A percentile compares a stretch with the other conserved stretches of the same genome.
Evolutionary conservation across 805 yeast species (phyloP).

Genomic region (Saccharomyces mikatae): DNA sequence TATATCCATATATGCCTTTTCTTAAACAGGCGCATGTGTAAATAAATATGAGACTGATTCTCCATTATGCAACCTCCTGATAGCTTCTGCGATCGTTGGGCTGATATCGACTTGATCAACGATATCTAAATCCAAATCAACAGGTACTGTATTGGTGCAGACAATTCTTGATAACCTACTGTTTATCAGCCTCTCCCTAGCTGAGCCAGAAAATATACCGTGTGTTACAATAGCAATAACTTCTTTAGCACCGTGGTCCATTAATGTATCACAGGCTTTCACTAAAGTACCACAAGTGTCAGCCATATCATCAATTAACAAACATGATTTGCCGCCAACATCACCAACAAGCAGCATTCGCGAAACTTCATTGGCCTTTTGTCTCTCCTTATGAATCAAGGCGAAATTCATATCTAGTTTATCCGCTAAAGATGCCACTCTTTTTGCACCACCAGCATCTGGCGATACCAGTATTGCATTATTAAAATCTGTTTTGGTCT

Average conservation of each 20-base stretch:
- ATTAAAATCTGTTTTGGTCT: conserved; percentile 47
- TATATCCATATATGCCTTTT: not conserved
- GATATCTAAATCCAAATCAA: conserved; percentile 55
- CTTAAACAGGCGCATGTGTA: conserved; percentile 46
- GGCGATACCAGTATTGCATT: conserved; percentile 84
- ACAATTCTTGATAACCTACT: conserved; percentile 66
- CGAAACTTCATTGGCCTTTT: conserved; percentile 88
- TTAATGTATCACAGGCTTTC: conserved; percentile 83
- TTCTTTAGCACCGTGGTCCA: conserved; percentile 70
- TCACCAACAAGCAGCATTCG: conserved; percentile 96
- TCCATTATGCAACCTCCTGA: conserved; percentile 91
- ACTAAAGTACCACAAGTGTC: conserved; percentile 96
- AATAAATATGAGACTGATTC: conserved; percentile 87
- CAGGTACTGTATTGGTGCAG: conserved; percentile 91
- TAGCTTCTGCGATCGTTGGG: conserved; percentile 85
- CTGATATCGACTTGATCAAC: conserved; percentile 78
- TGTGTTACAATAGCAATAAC: conserved; percentile 94
- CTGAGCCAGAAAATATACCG: conserved; percentile 84
- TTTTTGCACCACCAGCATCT: conserved; percentile 98
- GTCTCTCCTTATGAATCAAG: conserved; percentile 91
- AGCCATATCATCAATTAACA: conserved; percentile 94
- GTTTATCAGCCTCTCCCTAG: conserved; percentile 60
- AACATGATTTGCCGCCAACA: conserved; percentile 72
- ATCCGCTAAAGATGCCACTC: conserved; percentile 93
- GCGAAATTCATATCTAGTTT: conserved; percentile 88